Base-by-base conservation (phyloP, 1,139 yeast genomes). In the Debaryomyces coudertii region DNA sequence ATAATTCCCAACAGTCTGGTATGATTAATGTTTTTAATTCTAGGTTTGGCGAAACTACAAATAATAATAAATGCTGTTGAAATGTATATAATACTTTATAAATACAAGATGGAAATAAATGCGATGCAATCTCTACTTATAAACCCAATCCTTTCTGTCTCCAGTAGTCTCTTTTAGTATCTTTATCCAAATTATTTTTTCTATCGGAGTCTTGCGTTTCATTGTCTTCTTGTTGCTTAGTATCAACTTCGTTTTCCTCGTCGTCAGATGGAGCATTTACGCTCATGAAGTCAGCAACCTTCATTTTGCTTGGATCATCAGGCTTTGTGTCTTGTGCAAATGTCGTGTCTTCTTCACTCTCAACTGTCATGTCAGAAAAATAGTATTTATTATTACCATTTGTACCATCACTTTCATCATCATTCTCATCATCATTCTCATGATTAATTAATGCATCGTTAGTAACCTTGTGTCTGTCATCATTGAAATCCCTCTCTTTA, bases 401-500 rank as follows among this genome's bases (percentile, higher is more conserved):
- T 0, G 61, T 62, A 42, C 62, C 63, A 20, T 55, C 54, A 34
- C 40, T 35, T 18, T 39, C 48, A 12, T 46, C 48, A 14, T 47
- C 54, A n/a, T 45, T 47, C n/a, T 42, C 51, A 5, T 49, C 59
- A 16, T 57, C 58, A 2, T 53, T 61, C 22, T 56, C 59, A 43
- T 69, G 70, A 22, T 54, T 53, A 1, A 75, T 62, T 50, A 75
- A 65, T 1, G 93, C 92, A 48, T 80, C 79, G 60, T 87, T 88
- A 7, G 68, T 66, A 2, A 87, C 89, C 50, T 78, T 68, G 37
- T 69, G 71, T 61, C 95, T 76, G 44, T 88, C 95, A 63, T 89
- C 96, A 44, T 79, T 80, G 62, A 89, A 89, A 60, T 87, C 92
- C 65, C 97, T 75, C 54, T 78, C 82, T 49, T 82, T 82, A 2